A percentile compares a stretch with the other conserved stretches of the same genome.
Conservation (phyloP, 75 land plant genomes). For the Chamaecyparis obtusa region DNA sequence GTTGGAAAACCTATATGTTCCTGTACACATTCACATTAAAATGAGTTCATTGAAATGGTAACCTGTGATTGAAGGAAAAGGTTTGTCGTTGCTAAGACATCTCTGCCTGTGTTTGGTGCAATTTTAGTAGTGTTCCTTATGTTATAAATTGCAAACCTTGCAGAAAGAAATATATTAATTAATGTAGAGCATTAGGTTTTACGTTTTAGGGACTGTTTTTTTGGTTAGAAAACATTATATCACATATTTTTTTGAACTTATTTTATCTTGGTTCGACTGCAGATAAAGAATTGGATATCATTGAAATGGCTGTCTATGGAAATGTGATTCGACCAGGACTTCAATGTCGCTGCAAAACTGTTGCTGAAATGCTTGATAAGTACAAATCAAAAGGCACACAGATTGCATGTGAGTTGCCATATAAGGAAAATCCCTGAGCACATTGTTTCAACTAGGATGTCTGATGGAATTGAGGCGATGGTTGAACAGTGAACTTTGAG, state of each 20-base stretch:
- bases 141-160: background rate
- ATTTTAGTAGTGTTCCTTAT: background rate
- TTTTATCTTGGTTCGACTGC: conserved; percentile 7
- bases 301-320: conserved; percentile 99
- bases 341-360: conserved; percentile 88
- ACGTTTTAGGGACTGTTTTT: background rate
- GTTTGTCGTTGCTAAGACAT: background rate
- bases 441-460: background rate
- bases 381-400: conserved; percentile 49
- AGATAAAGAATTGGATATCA: conserved; percentile 95
- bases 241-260: background rate
- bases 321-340: conserved; percentile 93
- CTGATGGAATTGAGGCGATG: background rate
- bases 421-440: conserved; percentile 17
- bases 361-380: conserved; percentile 81
- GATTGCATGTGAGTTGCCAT: conserved; percentile 81
- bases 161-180: background rate
- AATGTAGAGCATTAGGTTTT: background rate
- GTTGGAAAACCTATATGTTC: background rate
- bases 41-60: background rate
- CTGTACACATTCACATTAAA: background rate
- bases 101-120: background rate
- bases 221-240: background rate
- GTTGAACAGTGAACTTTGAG: background rate
- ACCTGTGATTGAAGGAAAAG: background rate